Evolutionary conservation across 805 yeast genomes (phyloP), one percentile per base, ranked within the genome.

Genomic region (Monosporozyma aerobia): DNA sequence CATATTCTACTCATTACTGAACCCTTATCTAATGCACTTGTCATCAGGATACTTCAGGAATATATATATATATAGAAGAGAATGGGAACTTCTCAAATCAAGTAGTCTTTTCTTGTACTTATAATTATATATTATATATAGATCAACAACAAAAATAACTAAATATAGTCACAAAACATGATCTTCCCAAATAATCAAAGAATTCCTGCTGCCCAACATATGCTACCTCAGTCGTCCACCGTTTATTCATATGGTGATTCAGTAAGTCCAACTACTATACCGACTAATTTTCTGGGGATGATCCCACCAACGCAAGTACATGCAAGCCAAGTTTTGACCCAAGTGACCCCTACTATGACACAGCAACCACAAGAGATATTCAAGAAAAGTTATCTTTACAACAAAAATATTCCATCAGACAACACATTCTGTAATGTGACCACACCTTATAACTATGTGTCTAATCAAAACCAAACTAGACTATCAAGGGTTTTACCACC

Each of bases 401-500:
- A 23, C 23, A 43, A 5, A 7, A 43, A 22, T 23, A 43, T 43
- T 8, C 45, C 45, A 11, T 23, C 23, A 30, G 30, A 43, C 7
- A 43, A 11, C 8, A 23, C 16, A 16, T 19, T 29, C 14, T 10
- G 29, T 8, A 19, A 40, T 19, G 10, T 22, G 3, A 40, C 25
- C 14, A 40, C 44, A 8, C 23, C 14, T 10, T 40, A 40, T 14
- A 22, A 19, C 10, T 22, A 23, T 8, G 14, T 19, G 3, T 40
- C 44, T 10, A 19, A 16, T 11, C 44, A 40, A 22, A 3, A 9
- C 27, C 29, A 16, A 41, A 32, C 32, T 11, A 47, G 30, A 22
- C 16, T 47, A 9, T 25, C 49, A n/a, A 47, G 49, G 35, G 49
- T 47, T 3, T 22, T 47, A 37, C 49, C 49, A 19, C 49, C 49